Evolutionary conservation across 441 rosid species (phyloP).

Genomic region (Breynia disticha): DNA sequence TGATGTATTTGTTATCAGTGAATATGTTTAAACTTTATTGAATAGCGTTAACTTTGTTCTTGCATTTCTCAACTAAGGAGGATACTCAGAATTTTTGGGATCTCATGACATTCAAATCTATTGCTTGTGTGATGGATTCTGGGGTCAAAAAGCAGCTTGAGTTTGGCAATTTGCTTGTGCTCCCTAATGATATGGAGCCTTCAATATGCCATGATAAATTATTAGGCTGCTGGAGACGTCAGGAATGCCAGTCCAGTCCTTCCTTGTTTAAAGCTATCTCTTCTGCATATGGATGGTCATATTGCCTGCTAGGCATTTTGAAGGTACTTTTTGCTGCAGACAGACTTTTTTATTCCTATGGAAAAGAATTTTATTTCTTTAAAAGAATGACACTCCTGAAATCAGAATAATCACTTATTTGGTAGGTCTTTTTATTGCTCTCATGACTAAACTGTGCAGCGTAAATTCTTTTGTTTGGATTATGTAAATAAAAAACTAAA

Average conservation of each 20-base stretch:
- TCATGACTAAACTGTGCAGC: no score
- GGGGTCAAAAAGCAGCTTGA: conserved; percentile 76
- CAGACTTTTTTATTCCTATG: background rate
- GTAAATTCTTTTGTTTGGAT: no score
- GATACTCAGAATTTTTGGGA: conserved; percentile 43
- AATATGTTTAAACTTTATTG: conserved; percentile 1
- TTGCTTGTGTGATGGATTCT: conserved; percentile 47
- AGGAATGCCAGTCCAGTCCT: conserved; percentile 35
- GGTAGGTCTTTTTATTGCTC: no score
- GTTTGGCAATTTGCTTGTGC: conserved; percentile 65
- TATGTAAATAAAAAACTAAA: no score
- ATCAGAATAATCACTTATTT: no score
- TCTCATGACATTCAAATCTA: conserved; percentile 54
- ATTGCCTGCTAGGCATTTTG: conserved; percentile 63
- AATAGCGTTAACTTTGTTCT: conserved; percentile 5
- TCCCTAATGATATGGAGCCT: conserved; percentile 82
- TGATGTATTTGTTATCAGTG: background rate
- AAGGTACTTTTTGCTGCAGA: conserved; percentile 39
- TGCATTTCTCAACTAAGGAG: conserved; percentile 31
- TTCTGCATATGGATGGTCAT: conserved; percentile 77
- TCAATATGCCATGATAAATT: conserved; percentile 54
- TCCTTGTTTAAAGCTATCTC: conserved; percentile 66
- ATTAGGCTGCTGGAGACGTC: conserved; percentile 55
- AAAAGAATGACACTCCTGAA: no score
- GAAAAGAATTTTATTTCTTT: background rate